phyloP scores from a whole-genome alignment of 345 rosid species.

The Boechera retrofracta region DNA sequence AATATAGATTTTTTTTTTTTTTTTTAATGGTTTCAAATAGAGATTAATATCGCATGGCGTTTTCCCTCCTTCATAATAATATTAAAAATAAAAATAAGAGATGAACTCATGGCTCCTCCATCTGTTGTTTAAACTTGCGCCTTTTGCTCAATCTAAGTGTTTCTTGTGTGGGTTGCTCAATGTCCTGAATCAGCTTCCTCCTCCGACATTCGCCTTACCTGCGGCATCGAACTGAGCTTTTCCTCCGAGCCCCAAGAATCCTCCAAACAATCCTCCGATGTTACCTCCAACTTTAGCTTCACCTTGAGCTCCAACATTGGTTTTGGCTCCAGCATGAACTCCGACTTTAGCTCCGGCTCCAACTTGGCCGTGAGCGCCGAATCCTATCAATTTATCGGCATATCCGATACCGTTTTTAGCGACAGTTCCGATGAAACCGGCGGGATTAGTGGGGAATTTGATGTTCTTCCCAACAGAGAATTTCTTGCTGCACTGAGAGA shows the following conservation, averaged over 20 bases:
- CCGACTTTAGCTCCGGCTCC: not conserved
- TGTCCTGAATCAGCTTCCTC: constrained; percentile 22
- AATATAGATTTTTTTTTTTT: not conserved
- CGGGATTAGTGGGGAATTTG: not conserved
- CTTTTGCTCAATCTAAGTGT: constrained; percentile 27
- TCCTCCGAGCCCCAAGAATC: constrained; percentile 1
- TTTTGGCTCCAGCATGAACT: not conserved
- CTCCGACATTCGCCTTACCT: constrained; percentile 1
- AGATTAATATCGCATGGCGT: constrained; percentile 37
- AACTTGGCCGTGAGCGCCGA: not conserved
- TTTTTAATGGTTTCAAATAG: constrained; percentile 19
- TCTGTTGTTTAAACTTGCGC: constrained; percentile 39
- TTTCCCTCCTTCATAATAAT: constrained; percentile 26
- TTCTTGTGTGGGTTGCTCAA: constrained; percentile 17
- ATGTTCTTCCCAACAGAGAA: not conserved
- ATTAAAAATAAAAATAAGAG: not conserved
- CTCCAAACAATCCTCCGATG: not conserved
- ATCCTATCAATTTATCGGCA: not conserved
- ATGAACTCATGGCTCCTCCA: constrained; percentile 47
- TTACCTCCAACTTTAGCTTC: not conserved
- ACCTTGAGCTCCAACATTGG: not conserved
- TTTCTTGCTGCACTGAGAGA: not conserved
- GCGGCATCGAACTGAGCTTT: constrained; percentile 14
- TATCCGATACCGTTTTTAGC: not conserved
- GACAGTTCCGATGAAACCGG: not conserved